Evolutionary conservation across 2,329 filamentous ascomycete species (phyloP), one percentile per base, ranked within the genome.

Genomic region (Phyllosticta citriasiana): DNA sequence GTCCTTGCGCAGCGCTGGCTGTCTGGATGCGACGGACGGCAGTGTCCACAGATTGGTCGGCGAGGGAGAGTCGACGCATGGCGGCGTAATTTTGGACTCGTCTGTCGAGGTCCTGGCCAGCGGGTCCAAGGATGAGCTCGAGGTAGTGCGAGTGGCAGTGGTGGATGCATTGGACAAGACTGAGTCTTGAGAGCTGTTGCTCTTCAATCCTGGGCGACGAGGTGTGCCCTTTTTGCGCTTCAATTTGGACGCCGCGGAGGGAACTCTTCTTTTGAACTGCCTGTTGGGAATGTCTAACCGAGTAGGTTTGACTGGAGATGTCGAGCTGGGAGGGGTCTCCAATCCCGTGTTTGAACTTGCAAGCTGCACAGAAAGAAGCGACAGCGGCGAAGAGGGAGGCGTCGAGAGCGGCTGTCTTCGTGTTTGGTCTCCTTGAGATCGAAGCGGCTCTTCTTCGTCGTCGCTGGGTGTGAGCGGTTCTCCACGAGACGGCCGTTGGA

Each of bases 301-400:
- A 24, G 30, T 25, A 24, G 40, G 53, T n/a, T 60, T 56, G 58
- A 56, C 40, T 12, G 58, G 58, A 35, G 53, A 60, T 51, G 53
- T 53, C 58, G 58, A 60, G 53, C 51, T 53, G 25, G 58, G 58
- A 50, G 58, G 58, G 35, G 58, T 60, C 40, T n/a, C 40, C 53
- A 60, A n/a, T 2, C 53, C 53, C 8, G 53, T 60, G 14, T 25
- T 30, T 19, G 53, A 51, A 47, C 40, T 47, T n/a, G 40, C 40
- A n/a, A 47, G n/a, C 16, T 47, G 40, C n/a, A n/a, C 40, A n/a
- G 40, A 47, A n/a, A 47, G 40, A 47, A 47, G 40, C 6, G 14
- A n/a, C 40, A 47, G 58, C 25, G 58, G 53, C n/a, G 53, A 27
- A 3, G 58, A 60, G 8, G 58, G 58, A 24, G 53, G 58, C n/a